A percentile compares a stretch with the other conserved stretches of the same genome.
Conservation (phyloP, 2,329 filamentous ascomycete genomes). For the Pseudocercospora musae region DNA sequence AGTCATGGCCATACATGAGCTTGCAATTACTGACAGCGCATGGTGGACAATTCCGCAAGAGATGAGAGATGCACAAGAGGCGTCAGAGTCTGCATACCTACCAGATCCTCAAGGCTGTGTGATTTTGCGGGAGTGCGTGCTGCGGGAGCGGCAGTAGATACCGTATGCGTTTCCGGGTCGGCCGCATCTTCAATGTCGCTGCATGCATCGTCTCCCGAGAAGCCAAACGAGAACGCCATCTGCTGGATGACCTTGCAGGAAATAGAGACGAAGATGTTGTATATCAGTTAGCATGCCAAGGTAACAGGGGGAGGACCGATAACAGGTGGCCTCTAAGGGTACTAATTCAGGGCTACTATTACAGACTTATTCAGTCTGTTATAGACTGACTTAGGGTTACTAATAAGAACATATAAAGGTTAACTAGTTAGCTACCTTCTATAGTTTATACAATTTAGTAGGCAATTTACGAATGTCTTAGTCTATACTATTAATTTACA, state of each 20-base stretch:
- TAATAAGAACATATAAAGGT: too few species aligned
- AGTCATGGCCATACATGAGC: neutral
- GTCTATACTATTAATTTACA: too few species aligned
- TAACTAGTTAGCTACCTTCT: too few species aligned
- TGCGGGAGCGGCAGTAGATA: neutral
- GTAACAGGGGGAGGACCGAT: too few species aligned
- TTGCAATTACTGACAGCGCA: neutral
- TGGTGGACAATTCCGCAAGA: slow-evolving; percentile 7
- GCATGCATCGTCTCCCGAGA: slow-evolving; percentile 59
- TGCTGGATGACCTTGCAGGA: neutral
- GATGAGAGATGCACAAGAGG: neutral
- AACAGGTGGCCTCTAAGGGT: too few species aligned
- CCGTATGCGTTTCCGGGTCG: neutral
- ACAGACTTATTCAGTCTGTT: too few species aligned
- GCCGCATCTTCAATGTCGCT: slow-evolving; percentile 33
- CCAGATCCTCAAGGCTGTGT: slow-evolving; percentile 47
- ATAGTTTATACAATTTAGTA: too few species aligned
- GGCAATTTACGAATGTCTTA: too few species aligned
- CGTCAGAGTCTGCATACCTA: slow-evolving; percentile 37
- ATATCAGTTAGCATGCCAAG: too few species aligned
- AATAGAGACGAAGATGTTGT: too few species aligned
- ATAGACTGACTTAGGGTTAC: too few species aligned
- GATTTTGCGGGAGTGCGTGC: slow-evolving; percentile 24
- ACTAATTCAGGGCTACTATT: too few species aligned
- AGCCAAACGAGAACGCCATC: slow-evolving; percentile 55